Percentiles rank a stretch among this genome's conserved stretches.
Evolutionary conservation across 192 early-diverging fungal species (phyloP).

Genomic region (Umbelopsis vinacea): DNA sequence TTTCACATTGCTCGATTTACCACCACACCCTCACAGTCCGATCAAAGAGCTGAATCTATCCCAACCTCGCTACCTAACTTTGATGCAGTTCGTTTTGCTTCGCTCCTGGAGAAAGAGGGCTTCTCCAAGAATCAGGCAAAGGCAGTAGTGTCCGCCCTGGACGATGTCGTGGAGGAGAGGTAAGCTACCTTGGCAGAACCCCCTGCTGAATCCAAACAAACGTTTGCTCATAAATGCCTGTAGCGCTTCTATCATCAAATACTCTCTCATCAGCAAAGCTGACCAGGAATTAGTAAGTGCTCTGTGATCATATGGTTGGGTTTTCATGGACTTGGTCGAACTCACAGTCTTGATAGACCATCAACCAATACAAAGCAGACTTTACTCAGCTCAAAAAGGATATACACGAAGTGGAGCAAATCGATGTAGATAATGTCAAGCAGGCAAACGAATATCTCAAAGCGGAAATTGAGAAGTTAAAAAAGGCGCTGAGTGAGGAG

Average conservation of each 20-base stretch:
- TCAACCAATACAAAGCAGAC: conserved; percentile 85
- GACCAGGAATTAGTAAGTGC: conserved; percentile 72
- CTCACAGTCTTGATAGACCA: conserved; percentile 48
- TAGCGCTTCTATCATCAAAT: conserved; percentile 62
- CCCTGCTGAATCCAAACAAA: neutral
- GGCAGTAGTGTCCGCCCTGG: conserved; percentile 74
- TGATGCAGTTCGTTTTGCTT: conserved; percentile 77
- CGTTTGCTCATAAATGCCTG: neutral
- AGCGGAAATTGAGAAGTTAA: conserved; percentile 83
- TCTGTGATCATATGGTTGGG: neutral
- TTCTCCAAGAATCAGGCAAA: conserved; percentile 70
- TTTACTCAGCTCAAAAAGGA: conserved; percentile 87
- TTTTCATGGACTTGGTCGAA: neutral
- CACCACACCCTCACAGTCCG: neutral
- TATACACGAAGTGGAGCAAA: conserved; percentile 88
- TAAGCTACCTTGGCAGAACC: conserved; percentile 29
- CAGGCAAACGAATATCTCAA: conserved; percentile 79
- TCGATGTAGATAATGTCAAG: conserved; percentile 82
- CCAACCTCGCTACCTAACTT: conserved; percentile 50
- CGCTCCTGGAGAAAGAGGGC: conserved; percentile 71
- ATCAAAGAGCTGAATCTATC: neutral
- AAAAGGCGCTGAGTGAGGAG: conserved; percentile 81
- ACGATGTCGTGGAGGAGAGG: conserved; percentile 77
- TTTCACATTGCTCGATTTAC: neutral
- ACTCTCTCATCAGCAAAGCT: conserved; percentile 75